phyloP scores from a whole-genome alignment of 1,284 basidiomycete genomes.

The Austropuccinia psidii region DNA sequence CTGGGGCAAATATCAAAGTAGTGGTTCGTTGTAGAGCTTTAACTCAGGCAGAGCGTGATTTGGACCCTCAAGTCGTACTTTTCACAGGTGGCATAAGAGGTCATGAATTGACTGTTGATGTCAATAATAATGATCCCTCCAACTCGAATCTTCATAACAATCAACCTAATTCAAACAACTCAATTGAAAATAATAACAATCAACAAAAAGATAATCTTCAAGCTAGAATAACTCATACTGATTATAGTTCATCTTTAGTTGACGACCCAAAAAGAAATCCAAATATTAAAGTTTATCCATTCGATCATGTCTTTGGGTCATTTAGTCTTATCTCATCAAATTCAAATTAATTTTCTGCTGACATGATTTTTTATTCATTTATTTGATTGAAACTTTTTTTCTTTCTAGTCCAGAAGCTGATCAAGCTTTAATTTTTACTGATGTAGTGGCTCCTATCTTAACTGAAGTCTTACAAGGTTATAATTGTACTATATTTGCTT shows the following conservation, averaged over 20 bases:
- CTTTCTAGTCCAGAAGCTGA: constrained; percentile 94
- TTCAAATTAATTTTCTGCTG: background rate
- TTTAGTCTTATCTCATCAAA: background rate
- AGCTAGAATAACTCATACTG: constrained; percentile 10
- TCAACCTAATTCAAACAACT: background rate
- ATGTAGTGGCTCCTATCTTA: constrained; percentile 86
- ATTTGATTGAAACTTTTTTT: background rate
- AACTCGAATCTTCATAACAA: background rate
- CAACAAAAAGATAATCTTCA: too few relatives aligned
- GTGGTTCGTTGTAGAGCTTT: constrained; percentile 33
- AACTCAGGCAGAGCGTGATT: constrained; percentile 27
- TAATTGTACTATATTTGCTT: constrained; percentile 97
- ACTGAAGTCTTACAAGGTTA: constrained; percentile 89
- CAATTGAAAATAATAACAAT: background rate
- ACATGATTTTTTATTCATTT: background rate
- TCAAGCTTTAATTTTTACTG: constrained; percentile 85
- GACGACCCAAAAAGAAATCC: constrained; percentile 31
- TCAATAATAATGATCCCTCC: constrained; percentile 26
- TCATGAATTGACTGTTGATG: constrained; percentile 33
- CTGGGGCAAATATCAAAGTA: constrained; percentile 36
- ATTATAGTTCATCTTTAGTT: constrained; percentile 31
- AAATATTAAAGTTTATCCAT: constrained; percentile 37
- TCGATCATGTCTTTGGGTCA: constrained; percentile 37
- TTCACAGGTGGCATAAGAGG: constrained; percentile 34
- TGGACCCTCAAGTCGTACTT: constrained; percentile 27